phyloP scores from a whole-genome alignment of 371 early-diverging fungal species.

The Mortierella sp. region DNA sequence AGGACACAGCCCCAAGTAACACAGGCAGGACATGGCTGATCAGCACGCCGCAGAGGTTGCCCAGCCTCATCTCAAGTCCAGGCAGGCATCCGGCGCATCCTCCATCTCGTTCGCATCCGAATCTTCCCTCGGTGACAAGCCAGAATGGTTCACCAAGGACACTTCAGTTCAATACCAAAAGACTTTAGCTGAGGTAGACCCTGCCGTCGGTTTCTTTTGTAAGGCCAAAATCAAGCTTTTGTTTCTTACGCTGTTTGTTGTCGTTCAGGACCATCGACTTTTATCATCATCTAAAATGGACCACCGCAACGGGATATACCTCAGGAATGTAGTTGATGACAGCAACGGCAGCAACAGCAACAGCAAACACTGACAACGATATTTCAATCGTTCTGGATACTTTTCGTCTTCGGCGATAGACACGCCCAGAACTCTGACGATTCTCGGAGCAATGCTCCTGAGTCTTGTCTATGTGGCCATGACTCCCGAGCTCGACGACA shows the following conservation, averaged over 20 bases:
- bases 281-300: background rate
- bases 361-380: background rate
- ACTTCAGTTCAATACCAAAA: slow-evolving; percentile 55
- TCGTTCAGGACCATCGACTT: background rate
- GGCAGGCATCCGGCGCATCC: slow-evolving; percentile 44
- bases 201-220: slow-evolving; percentile 58
- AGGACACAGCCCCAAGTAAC: background rate
- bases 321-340: background rate
- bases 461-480: slow-evolving; percentile 60
- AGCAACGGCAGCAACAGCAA: background rate
- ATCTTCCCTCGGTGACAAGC: slow-evolving; percentile 41
- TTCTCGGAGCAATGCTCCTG: slow-evolving; percentile 54
- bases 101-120: slow-evolving; percentile 40
- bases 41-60: slow-evolving; percentile 14
- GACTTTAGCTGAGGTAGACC: slow-evolving; percentile 50
- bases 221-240: background rate
- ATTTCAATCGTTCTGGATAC: background rate
- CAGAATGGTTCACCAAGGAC: slow-evolving; percentile 54
- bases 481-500: slow-evolving; percentile 58
- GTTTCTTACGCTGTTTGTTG: background rate
- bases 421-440: slow-evolving; percentile 53
- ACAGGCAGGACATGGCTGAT: slow-evolving; percentile 16
- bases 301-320: background rate
- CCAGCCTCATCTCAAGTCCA: slow-evolving; percentile 14
- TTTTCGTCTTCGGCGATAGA: slow-evolving; percentile 28